phyloP scores from a whole-genome alignment of 1,284 basidiomycete genomes.

The Trichosporon asahii region DNA sequence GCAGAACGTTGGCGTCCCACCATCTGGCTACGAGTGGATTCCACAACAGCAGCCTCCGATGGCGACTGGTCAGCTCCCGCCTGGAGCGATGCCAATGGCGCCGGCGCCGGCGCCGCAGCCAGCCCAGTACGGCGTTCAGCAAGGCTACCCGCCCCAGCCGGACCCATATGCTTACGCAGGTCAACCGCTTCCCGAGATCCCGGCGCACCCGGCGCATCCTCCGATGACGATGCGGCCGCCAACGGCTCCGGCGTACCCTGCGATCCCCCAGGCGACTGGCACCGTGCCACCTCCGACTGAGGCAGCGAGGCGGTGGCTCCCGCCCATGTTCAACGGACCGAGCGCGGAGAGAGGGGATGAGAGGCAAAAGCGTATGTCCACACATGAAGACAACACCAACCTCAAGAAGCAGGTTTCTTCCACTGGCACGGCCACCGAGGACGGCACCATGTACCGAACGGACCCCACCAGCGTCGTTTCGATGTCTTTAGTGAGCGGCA shows the following conservation, averaged over 20 bases:
- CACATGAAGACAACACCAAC: neutral
- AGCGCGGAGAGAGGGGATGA: neutral
- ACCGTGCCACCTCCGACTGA: neutral
- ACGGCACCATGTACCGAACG: neutral
- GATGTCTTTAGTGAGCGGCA: slow-evolving; percentile 7
- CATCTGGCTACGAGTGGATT: neutral
- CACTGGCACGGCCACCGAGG: neutral
- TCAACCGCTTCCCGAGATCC: neutral
- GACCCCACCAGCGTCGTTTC: neutral
- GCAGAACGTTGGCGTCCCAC: neutral
- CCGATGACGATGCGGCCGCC: neutral
- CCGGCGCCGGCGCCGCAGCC: neutral
- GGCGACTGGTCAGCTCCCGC: neutral
- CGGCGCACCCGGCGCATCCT: neutral
- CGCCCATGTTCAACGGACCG: neutral
- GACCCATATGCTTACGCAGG: neutral
- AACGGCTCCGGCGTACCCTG: neutral
- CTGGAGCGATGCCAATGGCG: neutral
- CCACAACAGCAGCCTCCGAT: neutral
- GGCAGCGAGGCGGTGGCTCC: neutral
- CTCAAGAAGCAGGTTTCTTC: slow-evolving; percentile 8
- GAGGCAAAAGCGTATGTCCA: slow-evolving; percentile 7
- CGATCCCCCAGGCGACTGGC: neutral
- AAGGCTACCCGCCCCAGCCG: neutral
- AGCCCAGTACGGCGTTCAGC: neutral